Base-by-base conservation (phyloP, 1,139 yeast genomes). In the Lodderomyces theae region DNA sequence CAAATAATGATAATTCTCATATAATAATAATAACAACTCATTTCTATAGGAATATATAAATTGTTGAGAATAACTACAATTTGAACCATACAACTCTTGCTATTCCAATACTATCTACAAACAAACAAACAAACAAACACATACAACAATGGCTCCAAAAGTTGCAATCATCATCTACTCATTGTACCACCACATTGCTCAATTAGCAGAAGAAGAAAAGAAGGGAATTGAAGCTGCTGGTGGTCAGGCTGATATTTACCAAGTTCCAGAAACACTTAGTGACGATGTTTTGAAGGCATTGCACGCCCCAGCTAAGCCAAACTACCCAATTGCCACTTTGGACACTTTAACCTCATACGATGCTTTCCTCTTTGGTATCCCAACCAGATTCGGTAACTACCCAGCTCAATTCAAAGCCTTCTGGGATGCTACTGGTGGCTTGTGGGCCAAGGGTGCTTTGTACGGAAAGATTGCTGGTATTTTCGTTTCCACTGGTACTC, bases 341-440 rank as follows among this genome's bases (percentile, higher is more conserved):
- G 82, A 74, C n/a, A 76, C 79, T 29, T 71, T 86, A 53, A 62
- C 65, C 24, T 63, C 74, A 51, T 86, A 82, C 67, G 94, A 86
- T 58, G 89, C 84, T 39, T 80, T 83, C 69, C 51, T 86, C 51
- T 84, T 86, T 48, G 95, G 95, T 61, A 64, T 86, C 50, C 92
- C 95, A 59, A 86, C 95, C 46, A 79, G 95, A 69, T 86, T 61
- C 61, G 95, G 95, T 66, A 82, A 76, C 69, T 72, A 77, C 69
- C 88, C 95, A 49, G 85, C 89, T 35, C 95, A 86, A 69, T 78
- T 82, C 76, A 81, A 81, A 64, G 69, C 89, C 10, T 86, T 83
- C 74, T 82, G 89, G 83, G 95, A 86, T 57, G 64, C 79, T 41
- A 84, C 94, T 42, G 94, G 94, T 58, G 86, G 86, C 41, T 69